Evolutionary conservation across 257 asterid species (phyloP).

Genomic region (Capsicum pubescens): DNA sequence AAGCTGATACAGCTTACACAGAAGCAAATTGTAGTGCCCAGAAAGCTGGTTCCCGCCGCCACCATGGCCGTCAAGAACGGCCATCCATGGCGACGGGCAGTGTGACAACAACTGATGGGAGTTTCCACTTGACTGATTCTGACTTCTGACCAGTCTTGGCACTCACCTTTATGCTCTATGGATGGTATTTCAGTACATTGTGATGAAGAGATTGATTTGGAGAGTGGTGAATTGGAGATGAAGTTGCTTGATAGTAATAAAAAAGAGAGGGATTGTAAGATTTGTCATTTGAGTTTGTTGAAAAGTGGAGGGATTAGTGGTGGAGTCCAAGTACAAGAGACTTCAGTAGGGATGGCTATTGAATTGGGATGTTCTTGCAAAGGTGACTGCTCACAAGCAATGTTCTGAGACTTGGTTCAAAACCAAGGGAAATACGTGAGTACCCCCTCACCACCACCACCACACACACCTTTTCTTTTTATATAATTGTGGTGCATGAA

Average conservation of each 20-base stretch:
- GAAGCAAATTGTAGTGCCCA: conserved; percentile 32
- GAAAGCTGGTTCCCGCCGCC: conserved; percentile 29
- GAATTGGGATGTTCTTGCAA: conserved; percentile 59
- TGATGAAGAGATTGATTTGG: conserved; percentile 49
- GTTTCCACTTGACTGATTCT: conserved; percentile 51
- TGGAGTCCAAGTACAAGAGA: conserved; percentile 31
- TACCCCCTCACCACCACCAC: background rate
- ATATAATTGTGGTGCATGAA: background rate
- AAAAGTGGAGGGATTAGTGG: conserved; percentile 34
- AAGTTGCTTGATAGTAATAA: conserved; percentile 26
- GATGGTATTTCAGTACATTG: conserved; percentile 35
- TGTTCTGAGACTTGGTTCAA: conserved; percentile 67
- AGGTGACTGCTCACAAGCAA: conserved; percentile 59
- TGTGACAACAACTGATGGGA: conserved; percentile 54
- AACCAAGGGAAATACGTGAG: conserved; percentile 60
- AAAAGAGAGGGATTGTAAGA: conserved; percentile 48
- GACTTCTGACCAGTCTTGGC: conserved; percentile 45
- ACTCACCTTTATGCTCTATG: conserved; percentile 31
- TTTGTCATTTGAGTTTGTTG: conserved; percentile 54
- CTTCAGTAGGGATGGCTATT: conserved; percentile 33
- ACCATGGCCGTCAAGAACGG: conserved; percentile 28
- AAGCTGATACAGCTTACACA: conserved; percentile 32
- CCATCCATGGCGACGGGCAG: conserved; percentile 43
- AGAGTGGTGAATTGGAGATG: conserved; percentile 49
- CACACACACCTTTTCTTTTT: background rate